phyloP scores from a whole-genome alignment of 345 rosid genomes.

The Dipteronia sinensis region DNA sequence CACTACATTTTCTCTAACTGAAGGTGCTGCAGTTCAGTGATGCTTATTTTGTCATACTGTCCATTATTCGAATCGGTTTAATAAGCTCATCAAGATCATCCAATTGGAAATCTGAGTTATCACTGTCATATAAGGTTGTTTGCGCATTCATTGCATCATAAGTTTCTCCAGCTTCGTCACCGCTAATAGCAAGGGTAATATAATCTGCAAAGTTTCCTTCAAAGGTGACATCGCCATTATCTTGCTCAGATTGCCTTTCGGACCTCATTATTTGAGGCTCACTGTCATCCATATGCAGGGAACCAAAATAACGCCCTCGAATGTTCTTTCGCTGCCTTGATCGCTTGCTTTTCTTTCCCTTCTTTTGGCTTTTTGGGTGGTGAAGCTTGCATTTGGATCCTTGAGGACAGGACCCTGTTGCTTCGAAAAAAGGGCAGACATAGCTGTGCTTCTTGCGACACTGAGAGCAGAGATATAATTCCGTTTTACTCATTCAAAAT shows the following conservation, averaged over 20 bases:
- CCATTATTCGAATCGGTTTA: slow-evolving; percentile 63
- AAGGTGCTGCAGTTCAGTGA: neutral
- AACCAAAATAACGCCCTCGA: slow-evolving; percentile 73
- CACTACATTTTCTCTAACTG: neutral
- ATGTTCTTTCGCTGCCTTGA: slow-evolving; percentile 46
- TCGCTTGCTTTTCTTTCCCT: slow-evolving; percentile 65
- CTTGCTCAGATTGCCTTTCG: slow-evolving; percentile 30
- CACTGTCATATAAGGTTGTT: slow-evolving; percentile 30
- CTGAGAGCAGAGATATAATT: slow-evolving; percentile 60
- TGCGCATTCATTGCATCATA: slow-evolving; percentile 27
- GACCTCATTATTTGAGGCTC: slow-evolving; percentile 37
- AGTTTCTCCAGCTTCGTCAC: slow-evolving; percentile 48
- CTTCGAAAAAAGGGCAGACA: slow-evolving; percentile 75
- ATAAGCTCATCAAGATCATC: slow-evolving; percentile 54
- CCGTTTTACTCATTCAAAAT: slow-evolving; percentile 33
- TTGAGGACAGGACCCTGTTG: slow-evolving; percentile 73
- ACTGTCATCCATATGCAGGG: slow-evolving; percentile 22
- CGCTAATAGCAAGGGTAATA: slow-evolving; percentile 51
- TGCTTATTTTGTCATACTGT: neutral
- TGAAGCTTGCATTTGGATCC: slow-evolving; percentile 93
- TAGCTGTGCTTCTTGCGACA: slow-evolving; percentile 96
- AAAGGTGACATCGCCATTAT: slow-evolving; percentile 21
- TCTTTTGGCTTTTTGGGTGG: slow-evolving; percentile 70
- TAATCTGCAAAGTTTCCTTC: slow-evolving; percentile 50
- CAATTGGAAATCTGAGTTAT: slow-evolving; percentile 31